Evolutionary conservation across 2,329 filamentous ascomycete genomes (phyloP), one percentile per base, ranked within the genome.

Genomic region (Pezizomycotina sp.): DNA sequence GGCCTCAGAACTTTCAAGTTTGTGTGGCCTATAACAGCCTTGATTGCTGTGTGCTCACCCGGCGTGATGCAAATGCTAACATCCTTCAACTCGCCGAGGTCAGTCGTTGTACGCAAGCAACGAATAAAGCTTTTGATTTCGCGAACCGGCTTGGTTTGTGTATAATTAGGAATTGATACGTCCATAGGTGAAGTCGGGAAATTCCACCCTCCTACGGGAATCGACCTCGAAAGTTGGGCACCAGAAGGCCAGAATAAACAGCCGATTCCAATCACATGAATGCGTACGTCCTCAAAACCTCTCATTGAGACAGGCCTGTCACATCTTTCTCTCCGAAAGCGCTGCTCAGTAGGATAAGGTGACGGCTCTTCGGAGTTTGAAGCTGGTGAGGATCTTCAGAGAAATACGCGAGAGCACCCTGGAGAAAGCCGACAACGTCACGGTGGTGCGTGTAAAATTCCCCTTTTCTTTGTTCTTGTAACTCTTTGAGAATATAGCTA

Each of bases 201-300:
- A 34, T 35, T 38, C 16, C 38, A 43, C 2, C 34, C 34, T 8
- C 39, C 34, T 35, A 5, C 34, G 26, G 9, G 26, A 6, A 27
- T 38, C 39, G 5, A 35, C 30, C 10, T 43, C n/a, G n/a, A 43
- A 7, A 38, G 38, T 6, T 16, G n/a, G 23, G 34, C 39, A 24
- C 34, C 35, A 9, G 29, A 16, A 5, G 39, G 39, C 31, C 27
- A 38, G 22, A 38, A 43, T 8, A 43, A 26, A 10, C 29, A 33
- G 6, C 39, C 39, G 10, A 43, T 35, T 6, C 39, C 39, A 4
- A 43, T 30, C 6, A 43, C 39, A 20, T 43, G 39, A 5, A 43
- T 33, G 27, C 30, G 34, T 6, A 43, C 39, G n/a, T 43, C 39
- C 14, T 43, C 39, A n/a, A 43, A 43, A 10, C 39, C 39, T 14